phyloP scores from a whole-genome alignment of 495 filamentous ascomycete genomes.

The Aspergillus saccharolyticus region DNA sequence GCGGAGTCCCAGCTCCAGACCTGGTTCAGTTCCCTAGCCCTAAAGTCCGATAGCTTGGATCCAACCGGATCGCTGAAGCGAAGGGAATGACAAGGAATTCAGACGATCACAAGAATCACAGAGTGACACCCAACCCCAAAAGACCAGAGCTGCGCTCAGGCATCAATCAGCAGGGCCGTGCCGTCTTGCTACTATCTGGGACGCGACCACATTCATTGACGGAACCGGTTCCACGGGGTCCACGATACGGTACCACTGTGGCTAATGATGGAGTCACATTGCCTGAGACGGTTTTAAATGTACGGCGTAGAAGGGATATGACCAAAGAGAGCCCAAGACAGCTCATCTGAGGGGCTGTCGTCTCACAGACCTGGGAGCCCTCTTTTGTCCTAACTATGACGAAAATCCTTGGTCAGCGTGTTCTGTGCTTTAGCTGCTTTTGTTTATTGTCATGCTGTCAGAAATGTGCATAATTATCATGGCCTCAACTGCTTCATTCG shows the following conservation, averaged over 20 bases:
- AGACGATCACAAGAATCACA: constrained; percentile 3
- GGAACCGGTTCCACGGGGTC: constrained; percentile 19
- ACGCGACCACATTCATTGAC: constrained; percentile 15
- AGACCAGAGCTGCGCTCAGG: constrained; percentile 12
- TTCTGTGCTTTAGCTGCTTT: background rate
- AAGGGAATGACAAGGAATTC: background rate
- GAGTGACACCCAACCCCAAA: constrained; percentile 16
- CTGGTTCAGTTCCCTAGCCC: background rate
- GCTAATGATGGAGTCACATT: constrained; percentile 9
- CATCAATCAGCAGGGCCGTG: constrained; percentile 6
- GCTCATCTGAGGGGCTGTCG: background rate
- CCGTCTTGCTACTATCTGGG: constrained; percentile 15
- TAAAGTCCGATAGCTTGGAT: background rate
- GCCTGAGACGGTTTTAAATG: background rate
- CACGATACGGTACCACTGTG: constrained; percentile 19
- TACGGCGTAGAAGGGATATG: background rate
- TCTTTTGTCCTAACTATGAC: background rate
- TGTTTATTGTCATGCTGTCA: background rate
- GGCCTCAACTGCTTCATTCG: background rate
- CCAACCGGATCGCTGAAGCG: background rate
- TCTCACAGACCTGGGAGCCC: background rate
- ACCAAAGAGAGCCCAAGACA: background rate
- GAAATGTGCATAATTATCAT: background rate
- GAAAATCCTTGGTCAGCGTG: background rate
- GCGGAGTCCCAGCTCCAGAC: background rate